Percentiles rank a stretch among this genome's conserved stretches.
Evolutionary conservation across 2,329 filamentous ascomycete genomes (phyloP).

Genomic region (Ophiocordyceps sinensis): DNA sequence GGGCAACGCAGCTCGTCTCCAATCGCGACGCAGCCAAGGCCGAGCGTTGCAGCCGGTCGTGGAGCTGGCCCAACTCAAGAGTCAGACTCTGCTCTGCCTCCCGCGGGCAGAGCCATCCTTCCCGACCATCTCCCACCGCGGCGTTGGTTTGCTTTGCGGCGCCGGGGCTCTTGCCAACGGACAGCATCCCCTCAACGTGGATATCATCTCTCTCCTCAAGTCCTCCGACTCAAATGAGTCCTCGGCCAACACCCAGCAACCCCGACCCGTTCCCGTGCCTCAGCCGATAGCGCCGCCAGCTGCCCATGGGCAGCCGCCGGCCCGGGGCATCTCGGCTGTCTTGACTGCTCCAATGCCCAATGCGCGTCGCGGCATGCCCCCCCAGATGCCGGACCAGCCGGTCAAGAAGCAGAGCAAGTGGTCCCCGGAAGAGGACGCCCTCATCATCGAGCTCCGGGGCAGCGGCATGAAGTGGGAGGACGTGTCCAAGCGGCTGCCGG

Average conservation of each 20-base stretch:
- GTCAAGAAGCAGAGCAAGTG: conserved; percentile 96
- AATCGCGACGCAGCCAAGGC: conserved; percentile 2
- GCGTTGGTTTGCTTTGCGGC: conserved; percentile 14
- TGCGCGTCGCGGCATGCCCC: conserved; percentile 19
- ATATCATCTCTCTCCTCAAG: conserved; percentile 86
- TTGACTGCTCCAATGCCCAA: conserved; percentile 16
- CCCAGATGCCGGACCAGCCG: conserved; percentile 48
- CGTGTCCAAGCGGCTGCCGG: conserved; percentile 81
- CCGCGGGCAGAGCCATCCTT: conserved; percentile 24
- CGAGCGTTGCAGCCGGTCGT: conserved; percentile 12
- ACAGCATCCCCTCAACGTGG: conserved; percentile 57
- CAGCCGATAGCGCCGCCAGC: conserved; percentile 6
- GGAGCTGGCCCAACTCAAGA: conserved; percentile 28
- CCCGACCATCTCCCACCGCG: conserved; percentile 13
- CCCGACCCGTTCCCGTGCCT: conserved; percentile 11
- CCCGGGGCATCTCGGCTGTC: conserved; percentile 14
- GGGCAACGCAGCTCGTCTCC: conserved; percentile 3
- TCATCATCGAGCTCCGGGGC: conserved; percentile 82
- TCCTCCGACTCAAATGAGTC: conserved; percentile 60
- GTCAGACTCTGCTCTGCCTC: conserved; percentile 25
- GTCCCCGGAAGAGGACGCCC: conserved; percentile 83
- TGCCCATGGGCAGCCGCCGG: conserved; percentile 10
- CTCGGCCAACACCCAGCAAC: conserved; percentile 28
- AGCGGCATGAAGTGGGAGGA: conserved; percentile 98
- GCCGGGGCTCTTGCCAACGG: conserved; percentile 14